These are phyloP conservation scores for Podaxis sp. DNA, from an alignment of 768 basidiomycete species.

Conservation along the genomic window DNA sequence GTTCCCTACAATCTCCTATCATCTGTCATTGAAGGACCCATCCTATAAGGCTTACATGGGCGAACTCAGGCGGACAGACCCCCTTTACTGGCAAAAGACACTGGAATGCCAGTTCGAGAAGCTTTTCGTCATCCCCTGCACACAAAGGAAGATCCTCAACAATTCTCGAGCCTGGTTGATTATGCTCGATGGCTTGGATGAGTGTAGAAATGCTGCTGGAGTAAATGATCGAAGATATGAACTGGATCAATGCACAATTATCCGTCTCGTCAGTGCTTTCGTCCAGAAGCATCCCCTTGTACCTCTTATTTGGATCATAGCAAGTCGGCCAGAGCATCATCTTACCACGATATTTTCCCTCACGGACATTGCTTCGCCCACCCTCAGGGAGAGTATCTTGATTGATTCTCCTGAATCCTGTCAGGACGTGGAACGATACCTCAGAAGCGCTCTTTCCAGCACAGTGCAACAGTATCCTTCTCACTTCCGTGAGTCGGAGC, in stretches of 20 bases:
- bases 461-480: constrained; percentile 9
- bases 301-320: constrained; percentile 25
- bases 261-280: constrained; percentile 12
- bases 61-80: constrained; percentile 4
- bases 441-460: constrained; percentile 12
- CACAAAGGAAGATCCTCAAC: not conserved
- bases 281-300: not conserved
- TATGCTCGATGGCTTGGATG: constrained; percentile 27
- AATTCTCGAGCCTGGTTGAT: constrained; percentile 6
- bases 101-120: constrained; percentile 13
- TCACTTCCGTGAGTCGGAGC: not conserved
- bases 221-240: not conserved
- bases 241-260: constrained; percentile 15
- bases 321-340: constrained; percentile 26
- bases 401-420: constrained; percentile 14
- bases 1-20: constrained; percentile 21
- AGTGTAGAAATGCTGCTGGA: constrained; percentile 15
- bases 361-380: not conserved
- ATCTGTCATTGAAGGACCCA: constrained; percentile 18
- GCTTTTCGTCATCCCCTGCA: constrained; percentile 16
- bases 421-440: constrained; percentile 19
- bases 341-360: constrained; percentile 16
- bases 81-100: constrained; percentile 7
- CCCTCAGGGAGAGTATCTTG: constrained; percentile 1
- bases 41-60: constrained; percentile 1